A percentile compares a stretch with the other conserved stretches of the same genome.
phyloP scores from a whole-genome alignment of 208 protist genomes.

The Trypanosoma conorhini region DNA sequence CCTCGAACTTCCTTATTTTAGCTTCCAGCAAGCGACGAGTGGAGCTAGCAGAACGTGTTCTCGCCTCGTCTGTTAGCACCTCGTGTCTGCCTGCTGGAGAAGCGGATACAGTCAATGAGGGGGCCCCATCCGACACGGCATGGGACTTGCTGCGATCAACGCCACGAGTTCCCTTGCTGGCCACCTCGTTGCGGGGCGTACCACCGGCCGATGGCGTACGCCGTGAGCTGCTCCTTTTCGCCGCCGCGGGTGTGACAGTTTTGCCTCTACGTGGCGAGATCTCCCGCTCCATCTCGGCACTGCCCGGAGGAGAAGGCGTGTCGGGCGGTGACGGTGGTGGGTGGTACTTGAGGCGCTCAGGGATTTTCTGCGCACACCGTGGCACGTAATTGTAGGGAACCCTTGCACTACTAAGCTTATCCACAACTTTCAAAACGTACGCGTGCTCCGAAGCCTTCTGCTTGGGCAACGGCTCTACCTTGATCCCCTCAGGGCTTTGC shows the following conservation, averaged over 20 bases:
- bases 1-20: not conserved
- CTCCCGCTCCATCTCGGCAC: not conserved
- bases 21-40: no score
- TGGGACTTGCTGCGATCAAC: not conserved
- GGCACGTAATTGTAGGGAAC: conserved; percentile 27
- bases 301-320: not conserved
- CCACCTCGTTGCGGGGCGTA: not conserved
- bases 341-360: conserved; percentile 59
- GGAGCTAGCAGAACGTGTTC: not conserved
- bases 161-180: not conserved
- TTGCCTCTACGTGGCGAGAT: not conserved
- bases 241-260: not conserved
- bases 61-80: not conserved
- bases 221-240: not conserved
- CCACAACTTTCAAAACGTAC: conserved; percentile 4
- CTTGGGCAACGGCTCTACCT: not conserved
- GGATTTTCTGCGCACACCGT: conserved; percentile 47
- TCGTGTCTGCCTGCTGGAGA: not conserved
- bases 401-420: conserved; percentile 5
- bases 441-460: conserved; percentile 12
- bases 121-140: not conserved
- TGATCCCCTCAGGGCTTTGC: not conserved
- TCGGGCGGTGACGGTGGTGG: conserved; percentile 16
- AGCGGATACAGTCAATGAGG: not conserved
- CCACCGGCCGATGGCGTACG: no score